Evolutionary conservation across 2,329 filamentous ascomycete species (phyloP), one percentile per base, ranked within the genome.

Genomic region (Orbilia oligospora): DNA sequence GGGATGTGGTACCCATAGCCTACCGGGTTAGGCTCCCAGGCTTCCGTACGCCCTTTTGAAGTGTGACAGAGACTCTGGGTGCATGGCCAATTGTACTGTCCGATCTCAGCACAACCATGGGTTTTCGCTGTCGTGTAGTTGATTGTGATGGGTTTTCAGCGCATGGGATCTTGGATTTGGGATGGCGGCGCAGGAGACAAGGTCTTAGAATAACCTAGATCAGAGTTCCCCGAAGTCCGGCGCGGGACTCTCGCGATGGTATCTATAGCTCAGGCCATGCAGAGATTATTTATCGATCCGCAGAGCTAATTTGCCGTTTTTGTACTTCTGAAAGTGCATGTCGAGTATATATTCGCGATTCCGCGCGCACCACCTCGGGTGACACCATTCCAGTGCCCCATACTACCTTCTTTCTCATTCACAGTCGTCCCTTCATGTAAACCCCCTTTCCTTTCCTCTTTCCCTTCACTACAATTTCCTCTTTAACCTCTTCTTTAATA

Each of bases 401-500:
- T 30, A 30, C 27, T 30, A 20, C 24, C 41, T 5, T 12, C 8
- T 41, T 10, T 30, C 9, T 14, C 14, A 8, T n/a, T 69, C 53
- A 78, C 46, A 78, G 30, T 46, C 75, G 58, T 38, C 75, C 71
- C 38, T 78, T 78, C 75, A 78, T 78, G 69, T 78, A 69, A 3
- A 78, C 75, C 0, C 49, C 63, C n/a, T 77, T 77, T 14, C 61
- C 68, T 22, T 78, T 78, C 14, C 63, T 48, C 24, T 72, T 78
- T 2, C 12, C 36, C 27, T 30, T 30, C 36, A 20, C 16, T 6
- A 53, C 27, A n/a, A 22, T 49, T 30, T 63, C 22, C 36, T 64
- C 36, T 20, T 51, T 61, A 16, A 38, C 44, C 12, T 49, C 41
- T 33, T 64, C 44, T 14, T 53, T 0, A 12, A 48, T 10, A 12